Percentiles rank a stretch among this genome's conserved stretches.
Conservation (phyloP, 2,329 filamentous ascomycete genomes). For the Hysterium pulicare region DNA sequence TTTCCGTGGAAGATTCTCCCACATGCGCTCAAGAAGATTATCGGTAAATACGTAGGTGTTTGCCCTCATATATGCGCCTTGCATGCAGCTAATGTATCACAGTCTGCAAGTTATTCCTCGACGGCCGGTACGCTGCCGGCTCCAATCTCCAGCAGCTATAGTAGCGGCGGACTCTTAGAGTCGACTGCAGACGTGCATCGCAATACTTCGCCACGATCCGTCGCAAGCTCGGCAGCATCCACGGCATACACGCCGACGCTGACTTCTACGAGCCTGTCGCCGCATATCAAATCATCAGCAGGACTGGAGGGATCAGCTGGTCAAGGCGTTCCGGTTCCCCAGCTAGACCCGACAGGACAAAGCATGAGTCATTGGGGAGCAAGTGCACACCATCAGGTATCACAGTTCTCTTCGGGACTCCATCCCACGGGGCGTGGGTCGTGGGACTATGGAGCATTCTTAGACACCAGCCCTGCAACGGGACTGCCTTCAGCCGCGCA, state of each 20-base stretch:
- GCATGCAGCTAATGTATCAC: slow-evolving; percentile 33
- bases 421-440: slow-evolving; percentile 28
- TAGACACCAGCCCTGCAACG: slow-evolving; percentile 23
- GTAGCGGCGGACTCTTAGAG: slow-evolving; percentile 45
- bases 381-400: slow-evolving; percentile 26
- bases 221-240: slow-evolving; percentile 43
- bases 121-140: slow-evolving; percentile 51
- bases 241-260: slow-evolving; percentile 43
- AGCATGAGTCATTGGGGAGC: slow-evolving; percentile 35
- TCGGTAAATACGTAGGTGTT: slow-evolving; percentile 81
- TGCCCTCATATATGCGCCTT: slow-evolving; percentile 9
- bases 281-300: slow-evolving; percentile 41
- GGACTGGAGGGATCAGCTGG: slow-evolving; percentile 37
- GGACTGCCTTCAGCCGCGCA: slow-evolving; percentile 26
- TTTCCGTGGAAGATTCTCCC: slow-evolving; percentile 93
- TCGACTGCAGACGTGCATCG: slow-evolving; percentile 47
- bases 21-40: slow-evolving; percentile 92
- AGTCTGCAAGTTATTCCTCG: slow-evolving; percentile 69
- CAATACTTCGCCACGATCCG: slow-evolving; percentile 48
- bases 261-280: slow-evolving; percentile 44
- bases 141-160: slow-evolving; percentile 28
- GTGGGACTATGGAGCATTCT: slow-evolving; percentile 35
- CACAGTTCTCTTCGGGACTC: slow-evolving; percentile 31
- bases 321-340: slow-evolving; percentile 30
- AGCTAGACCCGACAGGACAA: slow-evolving; percentile 30